Percentiles rank a stretch among this genome's conserved stretches.
phyloP scores from a whole-genome alignment of 2,329 filamentous ascomycete species.

The Sclerotinia trifoliorum region DNA sequence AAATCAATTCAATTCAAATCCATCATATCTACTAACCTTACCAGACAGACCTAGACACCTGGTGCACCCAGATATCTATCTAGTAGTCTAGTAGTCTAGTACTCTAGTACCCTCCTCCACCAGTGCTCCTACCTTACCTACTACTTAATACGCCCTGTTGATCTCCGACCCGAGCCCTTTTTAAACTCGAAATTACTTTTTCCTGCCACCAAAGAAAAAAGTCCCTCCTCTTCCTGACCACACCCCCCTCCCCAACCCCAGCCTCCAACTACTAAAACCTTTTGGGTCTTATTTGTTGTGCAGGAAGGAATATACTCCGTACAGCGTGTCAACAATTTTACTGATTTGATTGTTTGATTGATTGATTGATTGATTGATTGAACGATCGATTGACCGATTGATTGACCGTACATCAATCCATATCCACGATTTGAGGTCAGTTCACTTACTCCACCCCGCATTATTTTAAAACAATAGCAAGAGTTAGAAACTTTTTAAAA shows the following conservation, averaged over 20 bases:
- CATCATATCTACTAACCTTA: too few relatives aligned
- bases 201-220: conserved; percentile 12
- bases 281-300: conserved; percentile 10
- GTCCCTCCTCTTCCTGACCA: not conserved
- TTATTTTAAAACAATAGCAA: conserved; percentile 1
- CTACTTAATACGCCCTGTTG: not conserved
- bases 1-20: not conserved
- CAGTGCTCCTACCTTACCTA: not conserved
- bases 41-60: too few relatives aligned
- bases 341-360: too few relatives aligned
- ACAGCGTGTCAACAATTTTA: conserved; percentile 12
- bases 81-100: too few relatives aligned
- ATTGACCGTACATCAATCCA: not conserved
- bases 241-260: not conserved
- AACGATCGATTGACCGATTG: too few relatives aligned
- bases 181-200: not conserved
- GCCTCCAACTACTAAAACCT: conserved; percentile 4
- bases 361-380: too few relatives aligned
- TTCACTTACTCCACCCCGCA: conserved; percentile 11
- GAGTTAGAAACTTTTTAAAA: not conserved
- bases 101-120: too few relatives aligned
- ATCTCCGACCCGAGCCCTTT: conserved; percentile 3
- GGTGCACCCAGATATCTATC: too few relatives aligned
- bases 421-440: conserved; percentile 2
- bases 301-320: not conserved